These are phyloP conservation scores for Saccharum spontaneum DNA, from an alignment of 176 grass and related monocot species.

Conservation along the genomic window DNA sequence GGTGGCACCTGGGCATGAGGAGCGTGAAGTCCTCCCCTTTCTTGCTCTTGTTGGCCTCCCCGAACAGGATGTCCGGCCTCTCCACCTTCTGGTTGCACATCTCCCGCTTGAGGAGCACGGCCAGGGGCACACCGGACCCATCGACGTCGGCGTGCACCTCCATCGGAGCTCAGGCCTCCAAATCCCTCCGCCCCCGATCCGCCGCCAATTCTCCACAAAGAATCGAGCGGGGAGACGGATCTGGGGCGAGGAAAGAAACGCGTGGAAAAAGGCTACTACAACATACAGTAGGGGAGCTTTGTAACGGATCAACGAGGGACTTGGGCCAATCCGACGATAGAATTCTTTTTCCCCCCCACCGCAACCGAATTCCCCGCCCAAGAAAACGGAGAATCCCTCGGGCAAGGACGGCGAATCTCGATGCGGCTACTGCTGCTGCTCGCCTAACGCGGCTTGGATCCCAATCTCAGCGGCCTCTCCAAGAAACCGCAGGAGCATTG, in stretches of 20 bases:
- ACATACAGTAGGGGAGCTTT: neutral
- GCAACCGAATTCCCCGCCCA: constrained; percentile 7
- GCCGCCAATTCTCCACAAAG: constrained; percentile 1
- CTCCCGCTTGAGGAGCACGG: constrained; percentile 89
- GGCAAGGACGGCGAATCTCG: constrained; percentile 19
- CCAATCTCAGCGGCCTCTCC: neutral
- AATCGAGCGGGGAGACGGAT: constrained; percentile 18
- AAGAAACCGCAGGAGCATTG: constrained; percentile 31
- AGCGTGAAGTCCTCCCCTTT: constrained; percentile 97
- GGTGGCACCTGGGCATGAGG: constrained; percentile 50
- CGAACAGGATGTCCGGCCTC: constrained; percentile 82
- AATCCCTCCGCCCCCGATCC: constrained; percentile 8
- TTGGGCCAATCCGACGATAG: neutral
- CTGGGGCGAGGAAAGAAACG: constrained; percentile 29
- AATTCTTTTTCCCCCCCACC: neutral
- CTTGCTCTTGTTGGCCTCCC: constrained; percentile 83
- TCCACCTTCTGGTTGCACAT: constrained; percentile 84
- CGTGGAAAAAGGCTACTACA: constrained; percentile 21
- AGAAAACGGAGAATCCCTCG: constrained; percentile 20
- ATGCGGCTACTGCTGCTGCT: neutral
- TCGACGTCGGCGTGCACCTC: constrained; percentile 55
- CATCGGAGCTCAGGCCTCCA: constrained; percentile 17
- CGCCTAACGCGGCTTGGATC: constrained; percentile 30
- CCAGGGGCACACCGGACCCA: constrained; percentile 72
- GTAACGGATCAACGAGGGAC: constrained; percentile 15